A percentile compares a stretch with the other conserved stretches of the same genome.
phyloP scores from a whole-genome alignment of 1,139 yeast genomes.

The Protomyces arabidopsidicola region DNA sequence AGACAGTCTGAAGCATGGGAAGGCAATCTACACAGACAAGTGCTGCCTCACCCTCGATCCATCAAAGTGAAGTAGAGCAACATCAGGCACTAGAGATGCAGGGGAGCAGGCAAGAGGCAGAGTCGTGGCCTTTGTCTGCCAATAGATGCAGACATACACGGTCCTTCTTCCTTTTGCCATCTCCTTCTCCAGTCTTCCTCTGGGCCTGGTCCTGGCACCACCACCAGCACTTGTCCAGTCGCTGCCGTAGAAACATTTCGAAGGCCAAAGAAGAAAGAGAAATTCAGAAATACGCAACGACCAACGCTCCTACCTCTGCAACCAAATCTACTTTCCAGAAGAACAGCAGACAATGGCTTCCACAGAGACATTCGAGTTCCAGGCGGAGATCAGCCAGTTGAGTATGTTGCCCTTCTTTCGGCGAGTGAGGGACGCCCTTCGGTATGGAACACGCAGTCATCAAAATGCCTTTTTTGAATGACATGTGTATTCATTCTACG shows the following conservation, averaged over 20 bases:
- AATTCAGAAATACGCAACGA: neutral
- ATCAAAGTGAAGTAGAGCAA: no score
- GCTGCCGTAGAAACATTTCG: neutral
- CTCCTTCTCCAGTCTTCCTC: no score
- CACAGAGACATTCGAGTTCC: slow-evolving; percentile 57
- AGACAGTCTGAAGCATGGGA: no score
- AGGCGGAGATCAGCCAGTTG: slow-evolving; percentile 99
- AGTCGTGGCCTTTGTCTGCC: no score
- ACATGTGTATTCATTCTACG: neutral
- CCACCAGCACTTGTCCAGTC: no score
- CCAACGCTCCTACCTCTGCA: neutral
- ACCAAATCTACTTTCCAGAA: neutral
- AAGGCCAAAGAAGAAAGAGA: neutral
- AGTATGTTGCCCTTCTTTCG: slow-evolving; percentile 61
- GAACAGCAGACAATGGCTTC: neutral
- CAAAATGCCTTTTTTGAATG: neutral
- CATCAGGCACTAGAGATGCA: no score
- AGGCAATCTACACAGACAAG: no score
- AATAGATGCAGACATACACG: no score
- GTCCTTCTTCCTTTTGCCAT: no score
- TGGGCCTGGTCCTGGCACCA: no score
- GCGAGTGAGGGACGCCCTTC: neutral
- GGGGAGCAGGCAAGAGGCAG: no score
- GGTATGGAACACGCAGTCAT: neutral
- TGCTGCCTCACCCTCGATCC: no score